Base-by-base conservation (phyloP, 2,329 filamentous ascomycete genomes). In the Alternaria sp. region DNA sequence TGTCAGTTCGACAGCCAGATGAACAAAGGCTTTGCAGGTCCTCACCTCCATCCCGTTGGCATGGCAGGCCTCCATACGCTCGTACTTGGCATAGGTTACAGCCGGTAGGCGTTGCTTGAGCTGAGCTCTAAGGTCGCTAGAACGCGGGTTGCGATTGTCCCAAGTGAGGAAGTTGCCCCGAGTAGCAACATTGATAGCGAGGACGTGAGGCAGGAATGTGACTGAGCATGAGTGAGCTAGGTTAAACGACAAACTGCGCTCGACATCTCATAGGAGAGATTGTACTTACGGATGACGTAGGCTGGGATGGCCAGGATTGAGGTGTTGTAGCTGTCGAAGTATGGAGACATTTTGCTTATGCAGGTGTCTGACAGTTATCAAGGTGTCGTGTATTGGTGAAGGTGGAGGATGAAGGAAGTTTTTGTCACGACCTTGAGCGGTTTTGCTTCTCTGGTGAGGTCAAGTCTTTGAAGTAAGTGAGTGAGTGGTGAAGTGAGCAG, bases 51-150 rank as follows among this genome's bases (percentile, higher is more conserved):
- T 74, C 28, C 78, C 77, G 64, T 84, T 84, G 28, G 77, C 73
- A 62, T 83, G 81, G 34, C 81, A 83, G 5, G 79, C 75, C 59
- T 81, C 77, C 22, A 78, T 75, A 41, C 82, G 80, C 70, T 84
- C 81, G 53, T 77, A 84, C 7, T 70, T 74, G 12, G 75, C 78
- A 61, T 78, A 82, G 5, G 69, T 71, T 14, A 76, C 72, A 1
- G 77, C 63, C 9, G 77, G 67, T 3, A 82, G 73, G 5, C 71
- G 68, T 48, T 80, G 75, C 58, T 78, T 76, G 51, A 84, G 66
- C 30, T 65, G 69, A 6, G 66, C 68, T 26, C 77, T 76, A 36
- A 78, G 46, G 62, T 74, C 73, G 16, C 63, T 69, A 30, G 77
- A 30, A 11, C 28, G 28, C 28, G 28, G 28, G 1, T 12, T 30